A percentile compares a stretch with the other conserved stretches of the same genome.
phyloP scores from a whole-genome alignment of 2,329 filamentous ascomycete genomes.

The Microcyclospora pomicola region DNA sequence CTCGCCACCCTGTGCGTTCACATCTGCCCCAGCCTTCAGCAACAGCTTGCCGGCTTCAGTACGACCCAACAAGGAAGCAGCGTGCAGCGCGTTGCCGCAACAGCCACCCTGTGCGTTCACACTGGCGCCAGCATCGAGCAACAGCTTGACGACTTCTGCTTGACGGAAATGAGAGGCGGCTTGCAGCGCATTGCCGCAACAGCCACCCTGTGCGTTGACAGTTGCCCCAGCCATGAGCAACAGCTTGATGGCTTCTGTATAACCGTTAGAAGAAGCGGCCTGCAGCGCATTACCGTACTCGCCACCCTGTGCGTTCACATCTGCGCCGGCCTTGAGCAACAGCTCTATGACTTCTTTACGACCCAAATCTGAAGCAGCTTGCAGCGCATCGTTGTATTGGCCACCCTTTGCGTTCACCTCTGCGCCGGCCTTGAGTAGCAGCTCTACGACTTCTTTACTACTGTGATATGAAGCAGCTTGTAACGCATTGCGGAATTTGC shows the following conservation, averaged over 20 bases:
- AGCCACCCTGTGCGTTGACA: conserved; percentile 7
- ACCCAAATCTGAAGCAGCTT: not conserved
- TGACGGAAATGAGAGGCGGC: conserved; percentile 3
- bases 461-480: not conserved
- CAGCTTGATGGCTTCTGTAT: conserved; percentile 10
- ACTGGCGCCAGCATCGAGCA: conserved; percentile 2
- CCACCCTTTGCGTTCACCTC: not conserved
- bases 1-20: conserved; percentile 2
- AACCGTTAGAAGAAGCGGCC: conserved; percentile 7
- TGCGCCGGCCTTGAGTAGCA: not conserved
- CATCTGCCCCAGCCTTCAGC: conserved; percentile 1
- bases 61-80: conserved; percentile 1
- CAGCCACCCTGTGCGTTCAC: conserved; percentile 2
- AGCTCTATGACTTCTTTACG: conserved; percentile 6
- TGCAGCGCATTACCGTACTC: conserved; percentile 10
- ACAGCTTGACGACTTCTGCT: conserved; percentile 1
- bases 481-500: conserved; percentile 1
- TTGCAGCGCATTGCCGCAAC: conserved; percentile 4
- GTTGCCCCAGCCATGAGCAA: conserved; percentile 8
- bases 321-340: conserved; percentile 8
- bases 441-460: not conserved
- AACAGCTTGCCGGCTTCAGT: conserved; percentile 2
- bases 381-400: not conserved
- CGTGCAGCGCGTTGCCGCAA: conserved; percentile 3
- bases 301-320: conserved; percentile 8